Conservation (phyloP, 2,329 filamentous ascomycete genomes). For the Pseudocercospora cruenta region DNA sequence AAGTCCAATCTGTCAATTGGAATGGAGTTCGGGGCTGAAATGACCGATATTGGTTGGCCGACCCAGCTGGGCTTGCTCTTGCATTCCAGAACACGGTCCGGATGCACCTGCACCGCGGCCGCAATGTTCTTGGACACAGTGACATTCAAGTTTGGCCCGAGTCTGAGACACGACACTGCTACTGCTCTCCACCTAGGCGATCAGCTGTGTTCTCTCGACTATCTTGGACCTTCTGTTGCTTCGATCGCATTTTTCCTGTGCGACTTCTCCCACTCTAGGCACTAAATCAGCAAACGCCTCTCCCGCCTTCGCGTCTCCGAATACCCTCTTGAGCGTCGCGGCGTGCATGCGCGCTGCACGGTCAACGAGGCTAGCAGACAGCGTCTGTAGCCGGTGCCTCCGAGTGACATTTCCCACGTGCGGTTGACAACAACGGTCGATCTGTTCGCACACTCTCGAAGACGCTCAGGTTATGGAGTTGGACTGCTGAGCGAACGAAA, state of each 20-base stretch:
- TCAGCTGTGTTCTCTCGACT: neutral
- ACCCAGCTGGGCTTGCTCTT: neutral
- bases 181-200: neutral
- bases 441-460: neutral
- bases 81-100: conserved; percentile 2
- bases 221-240: neutral
- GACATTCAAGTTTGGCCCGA: neutral
- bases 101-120: neutral
- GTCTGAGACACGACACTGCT: neutral
- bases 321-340: neutral
- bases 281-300: neutral
- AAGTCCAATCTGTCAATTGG: neutral
- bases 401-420: neutral
- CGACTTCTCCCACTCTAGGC: neutral
- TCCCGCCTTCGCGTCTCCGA: conserved; percentile 4
- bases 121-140: neutral
- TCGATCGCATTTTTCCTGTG: neutral
- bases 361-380: neutral
- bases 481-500: neutral
- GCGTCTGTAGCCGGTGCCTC: neutral
- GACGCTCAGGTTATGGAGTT: neutral
- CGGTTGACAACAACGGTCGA: neutral
- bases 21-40: neutral
- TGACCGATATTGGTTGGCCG: no score
- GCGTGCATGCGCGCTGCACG: conserved; percentile 2